Conservation (phyloP, 2,329 filamentous ascomycete genomes). For the Aspergillus fischeri region DNA sequence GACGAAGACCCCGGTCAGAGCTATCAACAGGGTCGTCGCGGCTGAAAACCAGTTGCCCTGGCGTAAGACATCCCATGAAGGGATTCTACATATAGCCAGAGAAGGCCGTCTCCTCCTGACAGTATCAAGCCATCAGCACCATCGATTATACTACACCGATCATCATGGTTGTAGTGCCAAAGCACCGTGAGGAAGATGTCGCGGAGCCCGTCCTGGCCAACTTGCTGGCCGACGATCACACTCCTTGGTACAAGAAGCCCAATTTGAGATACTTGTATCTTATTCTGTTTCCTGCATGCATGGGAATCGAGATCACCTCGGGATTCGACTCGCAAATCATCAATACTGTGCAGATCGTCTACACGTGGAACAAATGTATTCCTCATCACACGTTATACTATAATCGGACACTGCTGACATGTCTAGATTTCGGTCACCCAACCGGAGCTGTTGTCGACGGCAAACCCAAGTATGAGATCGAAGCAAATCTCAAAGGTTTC, state of each 20-base stretch:
- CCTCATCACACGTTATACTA: not conserved
- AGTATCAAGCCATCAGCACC: slow-evolving; percentile 1
- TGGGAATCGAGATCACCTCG: slow-evolving; percentile 61
- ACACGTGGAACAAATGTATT: slow-evolving; percentile 37
- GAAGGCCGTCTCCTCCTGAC: not conserved
- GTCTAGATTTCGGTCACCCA: slow-evolving; percentile 18
- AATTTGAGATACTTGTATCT: slow-evolving; percentile 57
- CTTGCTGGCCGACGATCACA: slow-evolving; percentile 31
- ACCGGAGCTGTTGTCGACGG: slow-evolving; percentile 18
- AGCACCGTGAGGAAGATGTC: slow-evolving; percentile 23
- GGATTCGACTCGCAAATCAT: slow-evolving; percentile 55
- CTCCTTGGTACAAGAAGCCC: slow-evolving; percentile 56
- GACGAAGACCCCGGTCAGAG: not conserved
- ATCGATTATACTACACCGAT: not conserved
- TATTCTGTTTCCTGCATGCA: slow-evolving; percentile 56
- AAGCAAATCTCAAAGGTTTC: slow-evolving; percentile 42
- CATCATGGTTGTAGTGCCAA: slow-evolving; percentile 19
- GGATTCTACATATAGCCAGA: not conserved
- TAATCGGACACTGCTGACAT: not conserved
- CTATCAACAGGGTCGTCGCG: not conserved
- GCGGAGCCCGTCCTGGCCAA: slow-evolving; percentile 19
- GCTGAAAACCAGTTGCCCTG: no score
- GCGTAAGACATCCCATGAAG: not conserved
- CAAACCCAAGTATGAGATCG: slow-evolving; percentile 15
- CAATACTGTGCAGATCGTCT: slow-evolving; percentile 41